These are phyloP conservation scores for Omphalotus guepiniiformis DNA, from an alignment of 768 basidiomycete species.

Conservation along the genomic window DNA sequence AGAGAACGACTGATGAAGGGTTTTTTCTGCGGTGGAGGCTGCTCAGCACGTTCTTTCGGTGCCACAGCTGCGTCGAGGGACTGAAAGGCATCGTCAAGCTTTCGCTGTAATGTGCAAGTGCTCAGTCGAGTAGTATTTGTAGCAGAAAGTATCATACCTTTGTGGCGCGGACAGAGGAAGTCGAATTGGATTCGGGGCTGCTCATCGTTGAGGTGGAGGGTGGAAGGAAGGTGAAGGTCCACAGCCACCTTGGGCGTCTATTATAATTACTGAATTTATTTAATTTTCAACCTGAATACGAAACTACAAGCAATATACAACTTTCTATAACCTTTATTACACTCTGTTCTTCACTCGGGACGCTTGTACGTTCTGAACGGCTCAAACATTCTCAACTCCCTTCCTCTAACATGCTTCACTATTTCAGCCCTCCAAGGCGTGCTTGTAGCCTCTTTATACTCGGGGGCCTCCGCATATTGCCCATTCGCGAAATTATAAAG, in stretches of 20 bases:
- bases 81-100: conserved; percentile 78
- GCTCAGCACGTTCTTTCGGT: conserved; percentile 16
- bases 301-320: neutral
- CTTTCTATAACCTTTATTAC: neutral
- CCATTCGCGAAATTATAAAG: conserved; percentile 26
- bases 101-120: conserved; percentile 45
- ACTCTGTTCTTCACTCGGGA: conserved; percentile 6
- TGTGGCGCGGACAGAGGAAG: neutral
- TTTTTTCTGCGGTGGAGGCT: conserved; percentile 51
- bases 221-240: neutral
- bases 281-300: too few species aligned
- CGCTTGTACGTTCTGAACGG: conserved; percentile 18
- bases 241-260: too few species aligned
- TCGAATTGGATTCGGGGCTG: neutral
- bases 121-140: too few species aligned
- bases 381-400: conserved; percentile 21
- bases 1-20: conserved; percentile 52
- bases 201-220: neutral
- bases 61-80: conserved; percentile 61
- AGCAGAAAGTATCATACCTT: neutral
- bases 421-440: conserved; percentile 25
- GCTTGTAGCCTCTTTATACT: conserved; percentile 18
- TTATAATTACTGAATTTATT: too few species aligned
- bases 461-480: conserved; percentile 18
- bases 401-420: conserved; percentile 13